phyloP scores from a whole-genome alignment of 441 rosid species.

The Daphne laureola region DNA sequence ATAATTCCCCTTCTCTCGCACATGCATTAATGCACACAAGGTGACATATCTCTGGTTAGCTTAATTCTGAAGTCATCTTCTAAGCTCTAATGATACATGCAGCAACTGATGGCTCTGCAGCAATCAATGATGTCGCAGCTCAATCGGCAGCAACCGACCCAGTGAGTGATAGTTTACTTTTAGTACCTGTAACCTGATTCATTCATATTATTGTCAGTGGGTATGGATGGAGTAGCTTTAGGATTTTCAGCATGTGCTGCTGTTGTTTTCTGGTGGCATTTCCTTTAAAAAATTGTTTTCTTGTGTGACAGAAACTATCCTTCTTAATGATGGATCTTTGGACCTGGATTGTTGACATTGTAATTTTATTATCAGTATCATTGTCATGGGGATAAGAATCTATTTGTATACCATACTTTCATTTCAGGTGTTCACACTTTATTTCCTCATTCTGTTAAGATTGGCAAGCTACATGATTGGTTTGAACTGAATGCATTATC shows the following conservation, averaged over 20 bases:
- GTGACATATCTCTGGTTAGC: slow-evolving; percentile 1
- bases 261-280: too few relatives aligned
- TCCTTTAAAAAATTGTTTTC: too few relatives aligned
- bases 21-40: slow-evolving; percentile 4
- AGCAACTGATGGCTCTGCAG: slow-evolving; percentile 55
- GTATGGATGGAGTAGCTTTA: slow-evolving; percentile 5
- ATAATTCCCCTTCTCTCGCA: slow-evolving; percentile 1
- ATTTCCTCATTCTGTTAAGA: too few relatives aligned
- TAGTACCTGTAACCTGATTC: slow-evolving; percentile 2
- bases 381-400: neutral
- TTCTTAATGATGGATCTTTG: too few relatives aligned
- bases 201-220: neutral
- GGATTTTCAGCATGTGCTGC: neutral
- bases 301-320: too few relatives aligned
- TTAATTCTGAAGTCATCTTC: slow-evolving; percentile 5
- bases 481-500: neutral
- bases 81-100: slow-evolving; percentile 14
- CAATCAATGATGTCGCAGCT: slow-evolving; percentile 44
- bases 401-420: neutral
- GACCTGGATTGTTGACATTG: too few relatives aligned
- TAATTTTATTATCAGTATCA: too few relatives aligned
- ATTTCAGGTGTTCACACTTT: neutral
- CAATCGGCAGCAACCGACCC: slow-evolving; percentile 34
- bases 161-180: slow-evolving; percentile 26
- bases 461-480: neutral